Conservation (phyloP, 441 rosid genomes). For the Breynia disticha region DNA sequence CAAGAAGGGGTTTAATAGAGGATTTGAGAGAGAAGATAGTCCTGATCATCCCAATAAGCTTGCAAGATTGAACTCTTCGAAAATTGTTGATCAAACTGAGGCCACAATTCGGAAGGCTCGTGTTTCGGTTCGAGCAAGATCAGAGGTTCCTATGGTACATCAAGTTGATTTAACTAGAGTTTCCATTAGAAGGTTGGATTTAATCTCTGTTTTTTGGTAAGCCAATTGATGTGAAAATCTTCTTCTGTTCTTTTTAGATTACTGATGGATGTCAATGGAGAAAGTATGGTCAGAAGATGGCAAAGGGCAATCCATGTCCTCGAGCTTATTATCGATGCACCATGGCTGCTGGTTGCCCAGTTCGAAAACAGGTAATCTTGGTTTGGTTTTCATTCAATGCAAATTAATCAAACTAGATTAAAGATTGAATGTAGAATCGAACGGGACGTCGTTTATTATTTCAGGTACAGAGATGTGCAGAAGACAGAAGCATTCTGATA, state of each 20-base stretch:
- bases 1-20: slow-evolving; percentile 17
- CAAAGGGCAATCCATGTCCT: slow-evolving; percentile 90
- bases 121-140: slow-evolving; percentile 84
- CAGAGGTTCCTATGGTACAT: slow-evolving; percentile 85
- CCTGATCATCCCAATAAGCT: slow-evolving; percentile 45
- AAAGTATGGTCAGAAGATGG: slow-evolving; percentile 92
- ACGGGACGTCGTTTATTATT: neutral
- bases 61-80: slow-evolving; percentile 25
- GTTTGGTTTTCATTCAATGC: neutral
- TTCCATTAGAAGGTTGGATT: neutral
- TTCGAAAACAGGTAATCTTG: slow-evolving; percentile 63
- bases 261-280: slow-evolving; percentile 85
- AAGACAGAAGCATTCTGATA: slow-evolving; percentile 59
- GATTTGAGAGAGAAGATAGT: slow-evolving; percentile 36
- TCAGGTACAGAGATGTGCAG: slow-evolving; percentile 95
- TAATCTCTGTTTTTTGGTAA: neutral
- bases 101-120: slow-evolving; percentile 96
- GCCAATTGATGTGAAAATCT: neutral
- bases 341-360: slow-evolving; percentile 85
- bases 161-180: too few species aligned
- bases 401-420: neutral
- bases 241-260: slow-evolving; percentile 25
- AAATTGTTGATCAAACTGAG: slow-evolving; percentile 53
- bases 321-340: slow-evolving; percentile 95
- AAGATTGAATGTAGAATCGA: neutral